Evolutionary conservation across 345 rosid genomes (phyloP).

Genomic region (Pelargonium nanum): DNA sequence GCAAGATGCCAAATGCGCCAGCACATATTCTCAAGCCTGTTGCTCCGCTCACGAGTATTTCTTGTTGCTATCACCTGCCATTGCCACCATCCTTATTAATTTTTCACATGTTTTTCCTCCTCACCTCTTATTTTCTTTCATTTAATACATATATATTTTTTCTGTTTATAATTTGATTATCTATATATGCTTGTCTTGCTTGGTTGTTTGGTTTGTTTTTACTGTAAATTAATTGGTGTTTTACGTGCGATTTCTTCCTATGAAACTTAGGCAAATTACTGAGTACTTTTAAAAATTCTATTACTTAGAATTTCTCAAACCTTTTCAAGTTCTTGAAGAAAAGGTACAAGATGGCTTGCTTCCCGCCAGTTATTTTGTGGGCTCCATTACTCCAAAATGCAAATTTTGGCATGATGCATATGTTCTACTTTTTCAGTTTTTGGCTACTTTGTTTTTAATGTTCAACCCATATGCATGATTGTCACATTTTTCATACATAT

Average conservation of each 20-base stretch:
- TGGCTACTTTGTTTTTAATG: background rate
- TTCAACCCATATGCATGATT: too few species aligned
- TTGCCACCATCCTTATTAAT: background rate
- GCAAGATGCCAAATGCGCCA: slow-evolving; percentile 98
- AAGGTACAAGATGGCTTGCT: background rate
- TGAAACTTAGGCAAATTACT: too few species aligned
- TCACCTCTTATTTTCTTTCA: background rate
- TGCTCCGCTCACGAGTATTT: slow-evolving; percentile 77
- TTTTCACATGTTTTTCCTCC: slow-evolving; percentile 13
- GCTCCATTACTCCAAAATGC: background rate
- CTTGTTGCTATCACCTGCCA: slow-evolving; percentile 87
- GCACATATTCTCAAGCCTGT: slow-evolving; percentile 88
- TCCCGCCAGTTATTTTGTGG: background rate
- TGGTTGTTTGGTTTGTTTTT: too few species aligned
- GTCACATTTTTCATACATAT: too few species aligned
- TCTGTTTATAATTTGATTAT: too few species aligned
- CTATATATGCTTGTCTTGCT: too few species aligned
- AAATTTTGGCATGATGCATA: background rate
- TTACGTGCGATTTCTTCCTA: too few species aligned
- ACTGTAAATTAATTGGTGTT: too few species aligned
- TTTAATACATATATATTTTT: background rate
- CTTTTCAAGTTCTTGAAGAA: background rate
- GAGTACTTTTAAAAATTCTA: too few species aligned
- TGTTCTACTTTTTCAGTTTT: background rate
- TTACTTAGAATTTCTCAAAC: too few species aligned